phyloP scores from a whole-genome alignment of 2,329 filamentous ascomycete genomes.

The Curvularia hawaiiensis region DNA sequence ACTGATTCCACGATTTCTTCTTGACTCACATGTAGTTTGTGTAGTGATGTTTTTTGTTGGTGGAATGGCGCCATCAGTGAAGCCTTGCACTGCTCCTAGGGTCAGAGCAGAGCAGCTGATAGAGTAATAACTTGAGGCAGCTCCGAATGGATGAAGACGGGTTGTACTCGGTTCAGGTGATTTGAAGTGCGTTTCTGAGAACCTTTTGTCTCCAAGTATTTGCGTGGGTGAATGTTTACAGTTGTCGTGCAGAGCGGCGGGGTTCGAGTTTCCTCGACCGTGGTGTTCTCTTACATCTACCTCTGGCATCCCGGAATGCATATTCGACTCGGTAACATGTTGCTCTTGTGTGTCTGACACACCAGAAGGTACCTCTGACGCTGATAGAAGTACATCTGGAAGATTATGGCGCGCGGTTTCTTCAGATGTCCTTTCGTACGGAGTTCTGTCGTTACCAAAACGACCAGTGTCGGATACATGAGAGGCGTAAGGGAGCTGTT shows the following conservation, averaged over 20 bases:
- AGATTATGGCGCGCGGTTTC: not conserved
- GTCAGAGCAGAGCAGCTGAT: not conserved
- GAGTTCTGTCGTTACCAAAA: not conserved
- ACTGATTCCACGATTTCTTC: not conserved
- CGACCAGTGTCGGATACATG: not conserved
- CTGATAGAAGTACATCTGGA: not conserved
- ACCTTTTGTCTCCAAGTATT: not conserved
- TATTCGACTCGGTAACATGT: not conserved
- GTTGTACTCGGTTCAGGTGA: not conserved
- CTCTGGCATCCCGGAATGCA: not conserved
- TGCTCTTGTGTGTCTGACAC: not conserved
- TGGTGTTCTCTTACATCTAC: not conserved
- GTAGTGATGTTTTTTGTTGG: not conserved
- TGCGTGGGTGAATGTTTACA: not conserved
- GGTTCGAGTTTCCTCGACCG: no score
- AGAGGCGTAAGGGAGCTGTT: not conserved
- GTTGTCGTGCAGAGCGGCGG: not conserved
- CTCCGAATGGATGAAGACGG: conserved; percentile 1
- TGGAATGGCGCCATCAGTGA: not conserved
- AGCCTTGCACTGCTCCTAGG: not conserved
- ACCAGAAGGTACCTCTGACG: not conserved
- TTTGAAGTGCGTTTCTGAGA: not conserved
- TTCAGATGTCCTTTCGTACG: not conserved
- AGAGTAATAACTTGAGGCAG: conserved; percentile 2
- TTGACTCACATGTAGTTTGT: not conserved